Evolutionary conservation across 2,329 filamentous ascomycete genomes (phyloP).

Genomic region (Sporothrix sp.): DNA sequence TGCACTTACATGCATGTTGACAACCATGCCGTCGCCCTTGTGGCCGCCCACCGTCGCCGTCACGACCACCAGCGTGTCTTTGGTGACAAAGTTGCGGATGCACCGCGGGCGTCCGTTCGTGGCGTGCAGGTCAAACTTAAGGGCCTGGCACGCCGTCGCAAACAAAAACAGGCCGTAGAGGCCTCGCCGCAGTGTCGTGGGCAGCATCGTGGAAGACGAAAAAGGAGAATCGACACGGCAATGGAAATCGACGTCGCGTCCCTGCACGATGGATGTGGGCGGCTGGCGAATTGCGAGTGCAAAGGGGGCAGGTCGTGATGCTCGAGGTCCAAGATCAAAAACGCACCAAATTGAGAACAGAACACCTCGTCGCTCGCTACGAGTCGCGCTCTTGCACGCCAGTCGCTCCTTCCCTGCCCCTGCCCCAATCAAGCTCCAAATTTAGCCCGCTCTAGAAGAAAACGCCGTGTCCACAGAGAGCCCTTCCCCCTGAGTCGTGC

Average conservation of each 20-base stretch:
- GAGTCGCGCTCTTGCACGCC: slow-evolving; percentile 10
- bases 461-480: slow-evolving; percentile 12
- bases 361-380: slow-evolving; percentile 5
- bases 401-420: background rate
- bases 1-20: slow-evolving; percentile 78
- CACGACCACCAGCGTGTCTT: slow-evolving; percentile 89
- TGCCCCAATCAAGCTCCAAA: background rate
- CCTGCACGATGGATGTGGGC: no score
- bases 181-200: slow-evolving; percentile 45
- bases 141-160: slow-evolving; percentile 48
- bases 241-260: background rate
- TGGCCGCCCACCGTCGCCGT: slow-evolving; percentile 79
- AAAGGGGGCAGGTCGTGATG: slow-evolving; percentile 1
- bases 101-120: slow-evolving; percentile 64
- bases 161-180: slow-evolving; percentile 50
- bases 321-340: background rate
- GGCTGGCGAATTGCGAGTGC: background rate
- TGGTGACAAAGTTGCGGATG: slow-evolving; percentile 89
- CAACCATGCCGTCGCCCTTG: slow-evolving; percentile 81
- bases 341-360: background rate
- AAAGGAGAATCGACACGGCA: background rate
- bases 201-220: slow-evolving; percentile 10
- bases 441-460: slow-evolving; percentile 1
- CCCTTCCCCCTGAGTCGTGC: slow-evolving; percentile 12
- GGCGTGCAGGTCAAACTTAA: slow-evolving; percentile 89